Percentiles rank a stretch among this genome's conserved stretches.
Evolutionary conservation across 257 asterid genomes (phyloP).

Genomic region (Galeopsis tetrahit): DNA sequence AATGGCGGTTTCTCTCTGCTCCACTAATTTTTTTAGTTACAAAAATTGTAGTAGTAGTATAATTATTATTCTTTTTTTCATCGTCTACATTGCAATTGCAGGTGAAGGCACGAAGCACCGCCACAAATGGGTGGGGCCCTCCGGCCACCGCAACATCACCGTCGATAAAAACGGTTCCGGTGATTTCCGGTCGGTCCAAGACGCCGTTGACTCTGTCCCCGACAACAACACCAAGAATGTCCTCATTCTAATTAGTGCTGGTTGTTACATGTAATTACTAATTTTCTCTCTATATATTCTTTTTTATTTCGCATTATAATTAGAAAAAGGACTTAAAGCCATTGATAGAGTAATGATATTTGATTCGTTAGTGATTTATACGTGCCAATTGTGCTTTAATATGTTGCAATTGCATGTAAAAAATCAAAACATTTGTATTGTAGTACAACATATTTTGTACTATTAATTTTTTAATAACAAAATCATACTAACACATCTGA

Average conservation of each 20-base stretch:
- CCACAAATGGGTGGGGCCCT: slow-evolving; percentile 69
- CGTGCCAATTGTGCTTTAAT: too few species aligned
- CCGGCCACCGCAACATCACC: slow-evolving; percentile 68
- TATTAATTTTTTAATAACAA: too few species aligned
- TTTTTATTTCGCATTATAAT: background rate
- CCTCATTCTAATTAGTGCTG: slow-evolving; percentile 72
- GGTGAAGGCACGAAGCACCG: slow-evolving; percentile 18
- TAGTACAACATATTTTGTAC: too few species aligned
- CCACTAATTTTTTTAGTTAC: background rate
- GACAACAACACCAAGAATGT: slow-evolving; percentile 60
- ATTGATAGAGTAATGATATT: too few species aligned
- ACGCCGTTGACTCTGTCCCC: slow-evolving; percentile 75
- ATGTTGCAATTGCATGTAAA: too few species aligned
- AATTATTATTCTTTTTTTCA: background rate
- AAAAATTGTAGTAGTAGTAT: too few species aligned
- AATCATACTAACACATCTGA: too few species aligned
- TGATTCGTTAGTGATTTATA: too few species aligned
- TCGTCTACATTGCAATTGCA: slow-evolving; percentile 23
- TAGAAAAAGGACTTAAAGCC: too few species aligned
- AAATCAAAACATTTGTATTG: too few species aligned
- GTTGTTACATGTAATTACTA: slow-evolving; percentile 64
- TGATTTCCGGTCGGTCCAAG: slow-evolving; percentile 68
- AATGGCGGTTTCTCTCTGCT: slow-evolving; percentile 37
- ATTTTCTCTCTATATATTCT: background rate
- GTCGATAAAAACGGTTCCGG: slow-evolving; percentile 76